Conservation (phyloP, 1,284 basidiomycete genomes). For the Ustilago sp. region DNA sequence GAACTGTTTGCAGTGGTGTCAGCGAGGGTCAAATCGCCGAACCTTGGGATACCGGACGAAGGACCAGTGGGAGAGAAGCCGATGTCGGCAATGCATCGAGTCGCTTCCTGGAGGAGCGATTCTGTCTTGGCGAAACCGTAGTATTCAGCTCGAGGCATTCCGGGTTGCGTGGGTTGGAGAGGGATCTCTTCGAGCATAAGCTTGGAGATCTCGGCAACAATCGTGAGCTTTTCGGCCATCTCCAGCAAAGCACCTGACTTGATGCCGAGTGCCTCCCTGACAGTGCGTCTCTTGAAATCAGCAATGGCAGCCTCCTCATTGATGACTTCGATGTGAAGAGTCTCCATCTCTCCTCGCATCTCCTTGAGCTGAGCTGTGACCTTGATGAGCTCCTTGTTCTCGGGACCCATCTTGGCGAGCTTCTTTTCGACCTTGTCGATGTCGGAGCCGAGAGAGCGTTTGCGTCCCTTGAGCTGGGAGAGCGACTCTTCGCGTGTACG, state of each 20-base stretch:
- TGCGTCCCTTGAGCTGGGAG: conserved; percentile 80
- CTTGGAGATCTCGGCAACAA: conserved; percentile 84
- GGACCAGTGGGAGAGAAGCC: conserved; percentile 51
- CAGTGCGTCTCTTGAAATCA: conserved; percentile 83
- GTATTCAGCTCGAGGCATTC: conserved; percentile 81
- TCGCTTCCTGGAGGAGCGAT: conserved; percentile 58
- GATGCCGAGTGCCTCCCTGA: conserved; percentile 80
- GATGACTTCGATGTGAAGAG: conserved; percentile 84
- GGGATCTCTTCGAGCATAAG: conserved; percentile 85
- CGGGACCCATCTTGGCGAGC: conserved; percentile 87
- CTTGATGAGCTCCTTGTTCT: conserved; percentile 82
- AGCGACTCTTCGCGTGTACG: conserved; percentile 86
- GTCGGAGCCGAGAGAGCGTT: conserved; percentile 77
- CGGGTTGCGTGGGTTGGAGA: conserved; percentile 82
- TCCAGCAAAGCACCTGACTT: conserved; percentile 91
- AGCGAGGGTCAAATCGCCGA: conserved; percentile 31
- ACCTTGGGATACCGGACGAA: conserved; percentile 43
- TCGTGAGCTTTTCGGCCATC: conserved; percentile 87
- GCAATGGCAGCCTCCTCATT: conserved; percentile 83
- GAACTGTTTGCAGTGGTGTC: conserved; percentile 36
- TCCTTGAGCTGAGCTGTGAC: conserved; percentile 83
- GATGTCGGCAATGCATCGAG: conserved; percentile 58
- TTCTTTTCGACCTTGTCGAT: conserved; percentile 91
- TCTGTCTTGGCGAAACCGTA: conserved; percentile 67
- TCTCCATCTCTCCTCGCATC: conserved; percentile 80